Percentiles rank a stretch among this genome's conserved stretches.
phyloP scores from a whole-genome alignment of 257 asterid species.

The Cinchona pubescens region DNA sequence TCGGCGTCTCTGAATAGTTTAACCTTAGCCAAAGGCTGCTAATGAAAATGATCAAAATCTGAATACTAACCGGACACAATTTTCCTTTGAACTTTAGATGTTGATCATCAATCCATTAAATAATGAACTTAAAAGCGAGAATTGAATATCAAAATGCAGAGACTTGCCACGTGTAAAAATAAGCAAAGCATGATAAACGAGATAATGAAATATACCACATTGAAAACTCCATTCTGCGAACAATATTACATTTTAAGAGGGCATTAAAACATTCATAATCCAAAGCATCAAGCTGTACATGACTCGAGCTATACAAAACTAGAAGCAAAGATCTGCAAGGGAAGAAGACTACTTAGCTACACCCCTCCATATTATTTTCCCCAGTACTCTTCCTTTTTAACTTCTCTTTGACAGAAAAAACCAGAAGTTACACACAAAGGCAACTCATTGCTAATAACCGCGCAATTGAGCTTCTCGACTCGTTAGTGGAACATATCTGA shows the following conservation, averaged over 20 bases:
- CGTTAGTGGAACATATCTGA: slow-evolving; percentile 87
- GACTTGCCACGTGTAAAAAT: background rate
- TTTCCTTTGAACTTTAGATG: too few relatives aligned
- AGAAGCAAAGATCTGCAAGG: background rate
- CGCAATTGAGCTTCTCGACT: slow-evolving; percentile 78
- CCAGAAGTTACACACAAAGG: background rate
- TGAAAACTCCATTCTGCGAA: background rate
- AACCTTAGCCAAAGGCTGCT: too few relatives aligned
- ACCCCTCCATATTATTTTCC: background rate
- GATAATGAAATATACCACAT: background rate
- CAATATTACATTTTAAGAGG: background rate
- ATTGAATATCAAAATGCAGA: background rate
- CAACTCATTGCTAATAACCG: slow-evolving; percentile 26
- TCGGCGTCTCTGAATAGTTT: too few relatives aligned
- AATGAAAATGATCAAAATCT: too few relatives aligned
- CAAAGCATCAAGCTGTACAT: background rate
- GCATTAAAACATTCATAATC: background rate
- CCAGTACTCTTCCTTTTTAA: background rate
- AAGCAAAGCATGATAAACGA: background rate
- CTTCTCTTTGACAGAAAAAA: background rate
- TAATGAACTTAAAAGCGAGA: background rate
- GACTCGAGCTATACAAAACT: background rate
- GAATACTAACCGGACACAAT: too few relatives aligned
- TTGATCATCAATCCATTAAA: background rate
- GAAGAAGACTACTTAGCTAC: background rate